phyloP scores from a whole-genome alignment of 2,329 filamentous ascomycete species.

The Pseudovirgaria hyperparasitica region DNA sequence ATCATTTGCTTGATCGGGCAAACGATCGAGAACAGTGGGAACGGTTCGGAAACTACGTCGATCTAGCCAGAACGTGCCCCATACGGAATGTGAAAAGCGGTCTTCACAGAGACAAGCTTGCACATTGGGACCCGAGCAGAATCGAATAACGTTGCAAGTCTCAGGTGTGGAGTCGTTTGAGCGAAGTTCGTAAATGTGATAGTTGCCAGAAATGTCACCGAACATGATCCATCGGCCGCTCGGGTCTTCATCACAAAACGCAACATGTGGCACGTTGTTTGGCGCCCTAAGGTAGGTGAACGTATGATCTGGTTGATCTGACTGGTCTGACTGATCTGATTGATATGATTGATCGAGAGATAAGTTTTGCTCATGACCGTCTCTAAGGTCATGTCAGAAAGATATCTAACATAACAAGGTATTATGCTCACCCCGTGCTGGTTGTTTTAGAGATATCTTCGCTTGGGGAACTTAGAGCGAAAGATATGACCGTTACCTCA shows the following conservation, averaged over 20 bases:
- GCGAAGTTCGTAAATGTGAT: constrained; percentile 28
- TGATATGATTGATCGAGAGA: constrained; percentile 2
- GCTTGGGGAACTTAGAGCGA: constrained; percentile 31
- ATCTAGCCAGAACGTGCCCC: constrained; percentile 1
- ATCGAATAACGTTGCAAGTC: constrained; percentile 11
- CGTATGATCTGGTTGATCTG: constrained; percentile 15
- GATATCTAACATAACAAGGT: neutral
- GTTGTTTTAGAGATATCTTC: neutral
- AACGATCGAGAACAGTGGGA: constrained; percentile 1
- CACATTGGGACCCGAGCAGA: constrained; percentile 5
- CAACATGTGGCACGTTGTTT: constrained; percentile 44
- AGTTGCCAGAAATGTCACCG: constrained; percentile 40
- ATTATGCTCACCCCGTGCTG: neutral
- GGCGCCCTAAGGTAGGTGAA: constrained; percentile 10
- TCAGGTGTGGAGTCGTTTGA: constrained; percentile 7
- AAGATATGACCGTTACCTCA: constrained; percentile 45
- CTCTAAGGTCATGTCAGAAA: constrained; percentile 1
- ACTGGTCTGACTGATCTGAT: constrained; percentile 13
- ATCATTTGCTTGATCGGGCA: constrained; percentile 7
- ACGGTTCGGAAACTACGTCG: constrained; percentile 1
- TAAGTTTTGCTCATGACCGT: constrained; percentile 4
- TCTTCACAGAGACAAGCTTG: neutral
- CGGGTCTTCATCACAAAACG: constrained; percentile 42
- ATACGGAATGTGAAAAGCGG: constrained; percentile 1
- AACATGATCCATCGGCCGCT: constrained; percentile 44